A percentile compares a stretch with the other conserved stretches of the same genome.
These are phyloP conservation scores for Helminthosporium solani DNA, from an alignment of 2,329 filamentous ascomycete species.

Conservation along the genomic window DNA sequence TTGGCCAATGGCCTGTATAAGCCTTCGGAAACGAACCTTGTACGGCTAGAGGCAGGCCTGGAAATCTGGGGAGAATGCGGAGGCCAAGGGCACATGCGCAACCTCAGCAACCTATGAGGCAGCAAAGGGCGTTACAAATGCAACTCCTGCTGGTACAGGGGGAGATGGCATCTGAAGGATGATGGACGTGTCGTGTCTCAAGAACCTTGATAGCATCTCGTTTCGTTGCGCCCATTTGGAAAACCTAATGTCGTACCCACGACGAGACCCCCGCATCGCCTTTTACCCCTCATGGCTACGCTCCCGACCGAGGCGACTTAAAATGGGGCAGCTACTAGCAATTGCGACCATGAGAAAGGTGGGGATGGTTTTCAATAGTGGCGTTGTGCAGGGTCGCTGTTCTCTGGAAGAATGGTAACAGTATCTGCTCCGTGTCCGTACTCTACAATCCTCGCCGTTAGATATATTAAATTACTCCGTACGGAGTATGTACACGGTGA, in stretches of 20 bases:
- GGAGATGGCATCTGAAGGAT: neutral
- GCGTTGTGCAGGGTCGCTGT: slow-evolving; percentile 16
- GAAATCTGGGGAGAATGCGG: slow-evolving; percentile 27
- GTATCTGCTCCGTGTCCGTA: too few species aligned
- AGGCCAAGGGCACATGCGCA: neutral
- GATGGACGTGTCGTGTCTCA: too few species aligned
- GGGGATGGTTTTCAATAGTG: slow-evolving; percentile 6
- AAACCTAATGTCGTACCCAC: slow-evolving; percentile 2
- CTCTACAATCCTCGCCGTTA: too few species aligned
- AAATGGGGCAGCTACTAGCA: neutral
- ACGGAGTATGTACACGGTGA: too few species aligned
- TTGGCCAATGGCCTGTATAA: slow-evolving; percentile 19
- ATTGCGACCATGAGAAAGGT: neutral
- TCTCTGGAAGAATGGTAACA: slow-evolving; percentile 13
- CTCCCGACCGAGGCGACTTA: slow-evolving; percentile 8
- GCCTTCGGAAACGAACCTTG: slow-evolving; percentile 18
- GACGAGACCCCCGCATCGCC: slow-evolving; percentile 17
- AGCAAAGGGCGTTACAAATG: neutral
- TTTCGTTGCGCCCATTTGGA: too few species aligned
- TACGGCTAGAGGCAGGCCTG: slow-evolving; percentile 15
- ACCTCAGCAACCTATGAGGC: neutral
- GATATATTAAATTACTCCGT: too few species aligned
- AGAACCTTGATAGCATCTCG: too few species aligned
- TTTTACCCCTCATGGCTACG: slow-evolving; percentile 24
- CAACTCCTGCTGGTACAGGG: neutral